Evolutionary conservation across 2,329 filamentous ascomycete species (phyloP), one percentile per base, ranked within the genome.

Genomic region (Colletotrichum tabaci): DNA sequence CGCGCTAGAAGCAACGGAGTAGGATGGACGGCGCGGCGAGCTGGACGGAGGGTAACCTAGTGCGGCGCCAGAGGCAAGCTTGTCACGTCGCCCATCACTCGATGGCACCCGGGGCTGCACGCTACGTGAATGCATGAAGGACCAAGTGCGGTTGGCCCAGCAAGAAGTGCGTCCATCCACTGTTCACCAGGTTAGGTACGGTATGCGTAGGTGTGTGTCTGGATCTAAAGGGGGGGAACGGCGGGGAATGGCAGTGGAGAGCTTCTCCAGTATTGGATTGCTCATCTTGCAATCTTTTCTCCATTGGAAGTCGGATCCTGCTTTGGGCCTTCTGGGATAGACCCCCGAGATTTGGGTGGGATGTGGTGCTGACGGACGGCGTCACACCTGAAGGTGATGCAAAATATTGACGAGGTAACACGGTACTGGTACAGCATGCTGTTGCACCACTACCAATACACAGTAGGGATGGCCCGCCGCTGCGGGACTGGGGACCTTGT

Each of bases 21-120:
- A 30, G 18, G 35, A 49, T 4, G 15, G 13, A 38, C n/a, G 18
- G 42, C 38, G 58, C 42, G 18, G 23, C 10, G 23, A 35, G 58
- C 42, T 30, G 23, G 47, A 53, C 38, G 26, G 23, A 38, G 44
- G 46, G 35, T 38, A 38, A 38, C 35, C 44, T 44, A 23, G 47
- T 42, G 60, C 30, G 60, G 58, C 23, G 56, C 53, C 53, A 56
- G 21, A 60, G 35, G 42, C 16, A 23, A 16, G 58, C 58, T 38
- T 26, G 44, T 61, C 42, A 30, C 42, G 42, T 35, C 26, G 58
- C 49, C 44, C 58, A 35, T 49, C 35, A 38, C 44, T 44, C 13
- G 42, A 30, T 26, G 35, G 47, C 38, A 21, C 40, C 23, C 26
- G 53, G 53, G 30, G 9, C 18, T 56, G 53, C 53, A 1, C n/a